Evolutionary conservation across 345 rosid species (phyloP).

Genomic region (Bruguiera gymnorhiza): DNA sequence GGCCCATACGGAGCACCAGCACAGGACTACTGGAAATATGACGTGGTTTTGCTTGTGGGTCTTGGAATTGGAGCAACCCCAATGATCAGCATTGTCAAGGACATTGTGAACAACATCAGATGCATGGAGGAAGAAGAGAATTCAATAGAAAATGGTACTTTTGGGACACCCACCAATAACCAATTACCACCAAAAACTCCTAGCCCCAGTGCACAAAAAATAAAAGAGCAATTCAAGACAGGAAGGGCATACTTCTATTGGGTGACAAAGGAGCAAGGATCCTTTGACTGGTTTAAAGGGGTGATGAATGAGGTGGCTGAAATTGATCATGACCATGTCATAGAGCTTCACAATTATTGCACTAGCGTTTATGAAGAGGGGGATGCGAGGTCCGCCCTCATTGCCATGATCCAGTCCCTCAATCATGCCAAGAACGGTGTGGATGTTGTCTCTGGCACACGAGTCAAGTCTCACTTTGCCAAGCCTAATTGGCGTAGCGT

Average conservation of each 20-base stretch:
- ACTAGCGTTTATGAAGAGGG: constrained; percentile 89
- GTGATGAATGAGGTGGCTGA: constrained; percentile 82
- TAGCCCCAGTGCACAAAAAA: constrained; percentile 32
- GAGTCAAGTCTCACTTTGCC: constrained; percentile 78
- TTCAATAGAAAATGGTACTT: constrained; percentile 40
- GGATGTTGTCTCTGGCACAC: constrained; percentile 71
- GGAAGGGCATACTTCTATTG: constrained; percentile 78
- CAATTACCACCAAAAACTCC: constrained; percentile 9
- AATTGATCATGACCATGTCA: constrained; percentile 52
- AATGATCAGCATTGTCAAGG: constrained; percentile 82
- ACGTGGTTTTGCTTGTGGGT: constrained; percentile 70
- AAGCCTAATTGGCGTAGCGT: constrained; percentile 76
- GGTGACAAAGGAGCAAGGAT: constrained; percentile 86
- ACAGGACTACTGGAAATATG: constrained; percentile 74
- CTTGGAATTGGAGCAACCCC: constrained; percentile 90
- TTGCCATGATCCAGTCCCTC: constrained; percentile 73
- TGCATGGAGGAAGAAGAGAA: constrained; percentile 36
- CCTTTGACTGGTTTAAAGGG: constrained; percentile 84
- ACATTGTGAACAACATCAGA: constrained; percentile 65
- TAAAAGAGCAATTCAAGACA: constrained; percentile 53
- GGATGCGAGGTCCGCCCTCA: constrained; percentile 75
- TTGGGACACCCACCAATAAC: neutral
- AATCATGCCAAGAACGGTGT: constrained; percentile 73
- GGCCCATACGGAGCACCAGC: constrained; percentile 94
- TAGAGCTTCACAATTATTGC: constrained; percentile 73